These are phyloP conservation scores for Colletotrichum spinosum DNA, from an alignment of 2,329 filamentous ascomycete species.

Conservation along the genomic window DNA sequence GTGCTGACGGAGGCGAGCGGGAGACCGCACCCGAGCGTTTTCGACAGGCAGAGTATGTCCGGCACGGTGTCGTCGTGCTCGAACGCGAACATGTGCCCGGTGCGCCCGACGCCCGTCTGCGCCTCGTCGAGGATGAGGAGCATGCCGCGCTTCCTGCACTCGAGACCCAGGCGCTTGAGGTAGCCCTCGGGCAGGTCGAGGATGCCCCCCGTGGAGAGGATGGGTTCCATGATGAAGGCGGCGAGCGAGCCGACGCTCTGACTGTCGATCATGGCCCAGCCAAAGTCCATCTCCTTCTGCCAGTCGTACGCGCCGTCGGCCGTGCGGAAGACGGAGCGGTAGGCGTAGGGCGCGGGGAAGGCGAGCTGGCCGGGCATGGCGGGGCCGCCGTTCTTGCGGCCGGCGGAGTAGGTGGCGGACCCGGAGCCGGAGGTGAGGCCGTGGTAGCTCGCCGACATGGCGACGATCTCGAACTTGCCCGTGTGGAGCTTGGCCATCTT, in stretches of 20 bases:
- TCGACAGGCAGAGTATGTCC: slow-evolving; percentile 63
- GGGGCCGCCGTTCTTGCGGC: slow-evolving; percentile 58
- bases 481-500: slow-evolving; percentile 73
- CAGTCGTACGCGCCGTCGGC: slow-evolving; percentile 73
- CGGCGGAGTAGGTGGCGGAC: slow-evolving; percentile 65
- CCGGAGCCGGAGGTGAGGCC: slow-evolving; percentile 67
- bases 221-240: slow-evolving; percentile 72
- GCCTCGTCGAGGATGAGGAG: slow-evolving; percentile 71
- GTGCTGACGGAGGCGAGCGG: slow-evolving; percentile 63
- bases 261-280: slow-evolving; percentile 70
- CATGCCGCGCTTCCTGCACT: slow-evolving; percentile 67
- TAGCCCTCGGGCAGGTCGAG: slow-evolving; percentile 67
- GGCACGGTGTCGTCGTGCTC: slow-evolving; percentile 59
- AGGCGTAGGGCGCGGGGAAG: slow-evolving; percentile 70
- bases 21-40: slow-evolving; percentile 66
- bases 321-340: slow-evolving; percentile 70
- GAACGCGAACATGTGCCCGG: slow-evolving; percentile 70
- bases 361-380: slow-evolving; percentile 66
- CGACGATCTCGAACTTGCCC: slow-evolving; percentile 73
- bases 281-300: slow-evolving; percentile 72
- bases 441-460: slow-evolving; percentile 68
- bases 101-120: slow-evolving; percentile 68
- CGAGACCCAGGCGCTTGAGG: slow-evolving; percentile 59
- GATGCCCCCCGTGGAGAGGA: slow-evolving; percentile 68
- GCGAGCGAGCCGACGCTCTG: slow-evolving; percentile 70